Base-by-base conservation (phyloP, 352 stramenopile species). In the Phytophthora pini region DNA sequence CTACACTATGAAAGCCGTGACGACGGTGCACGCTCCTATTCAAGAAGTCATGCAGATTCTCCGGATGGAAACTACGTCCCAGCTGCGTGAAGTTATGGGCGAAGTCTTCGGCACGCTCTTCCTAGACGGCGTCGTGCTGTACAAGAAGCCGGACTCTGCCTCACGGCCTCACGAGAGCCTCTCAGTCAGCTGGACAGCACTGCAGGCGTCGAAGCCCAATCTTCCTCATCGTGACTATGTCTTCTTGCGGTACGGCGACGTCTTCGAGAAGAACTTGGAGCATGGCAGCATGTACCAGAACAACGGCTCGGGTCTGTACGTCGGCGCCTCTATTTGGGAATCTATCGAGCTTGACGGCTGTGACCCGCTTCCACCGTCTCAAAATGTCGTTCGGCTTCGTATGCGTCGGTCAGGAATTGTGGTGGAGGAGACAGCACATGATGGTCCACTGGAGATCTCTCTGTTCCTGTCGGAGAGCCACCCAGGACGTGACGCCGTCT, bases 211-310 rank as follows among this genome's bases (percentile, higher is more conserved):
- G 54, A 95, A 94, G 70, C 82, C 87, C 3, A 88, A 94, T 54
- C 56, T 95, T 26, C 87, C 85, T 20, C 87, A 95, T 65, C 84
- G 87, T 26, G 87, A 95, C 82, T 95, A 95, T 56, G 83, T 95
- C n/a, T 94, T 93, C 60, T 44, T 95, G 51, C 77, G 84, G 12
- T 95, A 95, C 54, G 78, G 70, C 10, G 87, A 95, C 57, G 70
- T 88, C 5, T 93, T 94, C 51, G 84, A 92, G 63, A 87, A 88
- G 54, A 82, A 86, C 41, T 64, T 76, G 20, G 79, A 93, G 46
- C 73, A 91, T 61, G 65, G 69, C 47, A 81, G 65, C 26, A 54
- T 84, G 41, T 90, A 90, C 64, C 72, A 87, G 48, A 72, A 74
- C 38, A 77, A 61, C 47, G 84, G 84, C 32, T 89, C 82, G n/a